Percentiles rank a stretch among this genome's conserved stretches.
Evolutionary conservation across 495 filamentous ascomycete genomes (phyloP).

Genomic region (Hyaloscypha finlandica): DNA sequence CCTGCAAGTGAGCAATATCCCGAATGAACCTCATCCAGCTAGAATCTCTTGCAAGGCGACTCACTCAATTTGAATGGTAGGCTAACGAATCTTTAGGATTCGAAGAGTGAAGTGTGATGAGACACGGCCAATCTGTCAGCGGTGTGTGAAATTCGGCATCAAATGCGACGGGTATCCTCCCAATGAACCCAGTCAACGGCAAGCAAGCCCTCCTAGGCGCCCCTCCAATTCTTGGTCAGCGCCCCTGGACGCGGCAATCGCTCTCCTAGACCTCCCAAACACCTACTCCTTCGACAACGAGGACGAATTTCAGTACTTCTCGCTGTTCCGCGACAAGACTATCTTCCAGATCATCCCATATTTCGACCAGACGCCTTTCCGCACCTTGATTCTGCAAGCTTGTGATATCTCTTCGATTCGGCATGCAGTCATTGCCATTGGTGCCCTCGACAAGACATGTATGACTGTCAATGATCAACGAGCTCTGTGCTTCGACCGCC

Average conservation of each 20-base stretch:
- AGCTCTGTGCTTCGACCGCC: constrained; percentile 3
- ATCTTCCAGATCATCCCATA: constrained; percentile 58
- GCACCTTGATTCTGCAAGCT: constrained; percentile 55
- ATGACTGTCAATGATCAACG: constrained; percentile 13
- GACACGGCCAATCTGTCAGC: constrained; percentile 49
- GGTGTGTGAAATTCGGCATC: constrained; percentile 52
- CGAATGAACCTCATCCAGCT: background rate
- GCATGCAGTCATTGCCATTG: constrained; percentile 68
- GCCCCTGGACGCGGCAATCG: background rate
- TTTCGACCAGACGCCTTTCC: constrained; percentile 61
- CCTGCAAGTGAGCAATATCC: constrained; percentile 13
- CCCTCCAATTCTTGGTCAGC: background rate
- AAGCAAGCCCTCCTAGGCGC: background rate
- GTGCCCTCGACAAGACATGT: constrained; percentile 57
- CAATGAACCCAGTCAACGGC: background rate
- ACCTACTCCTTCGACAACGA: constrained; percentile 29
- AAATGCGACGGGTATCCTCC: constrained; percentile 54
- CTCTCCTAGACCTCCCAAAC: constrained; percentile 11
- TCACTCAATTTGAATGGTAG: background rate
- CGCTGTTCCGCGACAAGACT: constrained; percentile 57
- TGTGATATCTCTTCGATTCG: constrained; percentile 59
- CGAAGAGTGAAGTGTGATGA: constrained; percentile 60
- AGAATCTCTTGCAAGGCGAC: background rate
- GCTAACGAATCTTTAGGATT: constrained; percentile 5
- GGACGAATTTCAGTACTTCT: constrained; percentile 54